Base-by-base conservation (phyloP, 2,329 filamentous ascomycete species). In the Claviceps paspali region DNA sequence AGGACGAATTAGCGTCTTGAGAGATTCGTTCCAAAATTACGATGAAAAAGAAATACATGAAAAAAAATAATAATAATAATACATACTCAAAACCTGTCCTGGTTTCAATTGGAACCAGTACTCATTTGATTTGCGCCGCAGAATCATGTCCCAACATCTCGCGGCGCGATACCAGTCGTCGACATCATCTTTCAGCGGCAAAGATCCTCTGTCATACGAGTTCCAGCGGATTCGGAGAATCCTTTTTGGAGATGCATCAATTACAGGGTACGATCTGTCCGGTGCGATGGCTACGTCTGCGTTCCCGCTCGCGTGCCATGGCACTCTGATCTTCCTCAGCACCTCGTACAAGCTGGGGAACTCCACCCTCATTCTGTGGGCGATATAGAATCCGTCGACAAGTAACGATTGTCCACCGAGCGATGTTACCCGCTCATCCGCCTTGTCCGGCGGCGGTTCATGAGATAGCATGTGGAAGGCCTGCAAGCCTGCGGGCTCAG, bases 301-400 rank as follows among this genome's bases (percentile, higher is more conserved):
- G 50, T 95, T 95, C 8, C 91, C 91, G 43, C 82, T 91, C n/a
- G 87, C 80, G 55, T 96, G 88, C 55, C 75, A 83, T 14, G 78
- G 76, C 9, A 95, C 65, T 8, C 64, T 64, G 0, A 73, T 63
- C 1, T 49, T 60, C 17, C 59, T 58, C 3, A 96, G 63, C 1
- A 66, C 54, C 1, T 68, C 49, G 50, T 76, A 88, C 2, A 73
- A 68, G 0, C 60, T 46, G 0, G 60, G 65, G 19, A 75, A 66
- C 38, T 78, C 65, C 4, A 56, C 42, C 15, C 60, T 56, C 9
- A 95, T 60, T 9, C 73, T 60, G 1, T 54, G 45, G 0, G 85
- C 86, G 1, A 78, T 83, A 24, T 73, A 62, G 55, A 93, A 93
- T 1, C 83, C 87, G 54, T 98, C 91, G 0, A 94, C 81, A 1